Evolutionary conservation across 192 early-diverging fungal species (phyloP), one percentile per base, ranked within the genome.

Genomic region (Martensiomyces pterosporus): DNA sequence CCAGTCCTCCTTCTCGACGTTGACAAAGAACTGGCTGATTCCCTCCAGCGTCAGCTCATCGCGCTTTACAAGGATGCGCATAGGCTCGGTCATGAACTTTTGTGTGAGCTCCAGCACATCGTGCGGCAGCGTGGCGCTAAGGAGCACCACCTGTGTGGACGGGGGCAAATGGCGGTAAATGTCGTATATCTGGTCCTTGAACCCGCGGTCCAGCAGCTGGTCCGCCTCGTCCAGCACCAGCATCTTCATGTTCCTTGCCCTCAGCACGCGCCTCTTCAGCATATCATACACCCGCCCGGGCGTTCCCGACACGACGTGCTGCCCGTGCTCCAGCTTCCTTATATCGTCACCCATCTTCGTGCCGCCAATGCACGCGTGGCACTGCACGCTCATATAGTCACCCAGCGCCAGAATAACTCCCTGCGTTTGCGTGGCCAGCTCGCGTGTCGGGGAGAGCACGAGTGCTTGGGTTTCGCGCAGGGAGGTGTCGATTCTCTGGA

Each of bases 1-100:
- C 95, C 95, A 98, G 53, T 96, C 93, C 51, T 98, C 95, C 57
- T 83, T 82, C 49, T 98, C 95, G 16, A 98, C 95, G 34, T 93
- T 88, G 17, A 98, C 90, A 75, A 93, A 97, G 74, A 99, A 99
- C 64, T 99, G 96, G 65, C 93, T 94, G 72, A 99, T 99, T 17
- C 94, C 96, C 76, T 99, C 94, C 27, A 99, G 67, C 26, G 96
- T 96, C 70, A 98, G 77, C 71, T 98, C 95, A 65, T 99, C 96
- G 79, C 96, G 92, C 79, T 99, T 99, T 39, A 97, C 94, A 24
- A 97, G 79, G 36, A 98, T 88, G 24, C 92, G 84, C 55, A 97
- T 75, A 8, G 94, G 94, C 40, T 98, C 93, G 2, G 85, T 83
- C 94, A 98, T 98, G 64, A 98, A 99, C 74, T 96, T 96, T 24